phyloP scores from a whole-genome alignment of 179 eudicot genomes.

The Amaranthus tricolor region DNA sequence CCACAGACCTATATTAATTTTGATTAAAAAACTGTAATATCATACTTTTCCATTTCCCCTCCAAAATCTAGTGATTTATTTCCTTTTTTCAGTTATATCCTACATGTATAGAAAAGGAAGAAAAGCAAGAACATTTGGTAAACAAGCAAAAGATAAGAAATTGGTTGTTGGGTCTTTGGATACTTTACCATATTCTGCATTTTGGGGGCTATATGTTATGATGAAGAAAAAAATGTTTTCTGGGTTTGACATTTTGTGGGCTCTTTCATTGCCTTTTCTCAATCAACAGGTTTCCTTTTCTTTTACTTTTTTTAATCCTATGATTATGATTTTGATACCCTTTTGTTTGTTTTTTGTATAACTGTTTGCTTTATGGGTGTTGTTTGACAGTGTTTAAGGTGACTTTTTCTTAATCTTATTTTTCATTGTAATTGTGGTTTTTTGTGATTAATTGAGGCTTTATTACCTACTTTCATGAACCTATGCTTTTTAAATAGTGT shows the following conservation, averaged over 20 bases:
- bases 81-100: background rate
- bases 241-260: conserved; percentile 52
- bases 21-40: background rate
- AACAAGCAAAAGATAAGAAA: conserved; percentile 8
- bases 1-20: background rate
- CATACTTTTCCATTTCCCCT: background rate
- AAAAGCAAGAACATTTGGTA: background rate
- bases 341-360: conserved; percentile 17
- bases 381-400: conserved; percentile 5
- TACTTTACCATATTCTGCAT: conserved; percentile 30
- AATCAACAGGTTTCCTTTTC: conserved; percentile 44
- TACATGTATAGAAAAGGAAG: conserved; percentile 7
- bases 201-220: conserved; percentile 20
- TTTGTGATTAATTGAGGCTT: conserved; percentile 18
- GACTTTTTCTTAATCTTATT: conserved; percentile 11
- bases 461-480: too few species aligned
- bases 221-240: conserved; percentile 29
- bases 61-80: background rate
- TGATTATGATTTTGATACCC: conserved; percentile 26
- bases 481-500: too few species aligned
- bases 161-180: conserved; percentile 40
- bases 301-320: conserved; percentile 14
- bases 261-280: conserved; percentile 43
- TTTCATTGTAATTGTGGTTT: background rate
- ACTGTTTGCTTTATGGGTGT: conserved; percentile 22